Evolutionary conservation across 2,329 filamentous ascomycete species (phyloP), one percentile per base, ranked within the genome.

Genomic region (Cladosporium austrohemisphaericum): DNA sequence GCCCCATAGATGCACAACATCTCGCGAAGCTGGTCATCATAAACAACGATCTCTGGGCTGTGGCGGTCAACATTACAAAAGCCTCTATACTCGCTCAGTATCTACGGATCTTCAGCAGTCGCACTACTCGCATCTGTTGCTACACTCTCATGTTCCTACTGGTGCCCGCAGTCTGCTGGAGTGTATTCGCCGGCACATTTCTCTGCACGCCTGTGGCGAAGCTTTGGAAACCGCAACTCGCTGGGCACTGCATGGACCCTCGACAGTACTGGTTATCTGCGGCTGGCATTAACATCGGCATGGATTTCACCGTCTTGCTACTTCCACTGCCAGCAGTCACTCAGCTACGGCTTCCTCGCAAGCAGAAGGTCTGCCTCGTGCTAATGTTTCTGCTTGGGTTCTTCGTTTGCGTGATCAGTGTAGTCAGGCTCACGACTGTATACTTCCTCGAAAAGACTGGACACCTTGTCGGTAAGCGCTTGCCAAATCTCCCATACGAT

Each of bases 81-180:
- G 65, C 68, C 19, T 75, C 72, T 1, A 74, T 76, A 44, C 58
- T 76, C n/a, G 61, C 73, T 47, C 73, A 76, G 55, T 76, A 76
- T 55, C 68, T 73, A 18, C 71, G 71, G 29, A 66, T 76, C 40
- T 74, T 76, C 57, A 63, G 59, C 26, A 64, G 61, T 3, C 62
- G 53, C 5, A 54, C 53, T 26, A 68, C 67, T 55, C 65, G 70
- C 4, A 47, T 65, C 16, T 52, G 65, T 20, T 71, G 67, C 53
- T 71, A 63, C 58, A 37, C 59, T 9, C 64, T 75, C 55, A 62
- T 75, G 19, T 49, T 55, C 0, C 50, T 59, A 11, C 53, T 68
- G 22, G 41, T 62, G 2, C 55, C 62, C 2, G 62, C 62, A 1
- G 53, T 57, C 9, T 35, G 54, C 20, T 66, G 62, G 55, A 60